Evolutionary conservation across 805 yeast species (phyloP), one percentile per base, ranked within the genome.

Genomic region (Kluyveromyces starmeri): DNA sequence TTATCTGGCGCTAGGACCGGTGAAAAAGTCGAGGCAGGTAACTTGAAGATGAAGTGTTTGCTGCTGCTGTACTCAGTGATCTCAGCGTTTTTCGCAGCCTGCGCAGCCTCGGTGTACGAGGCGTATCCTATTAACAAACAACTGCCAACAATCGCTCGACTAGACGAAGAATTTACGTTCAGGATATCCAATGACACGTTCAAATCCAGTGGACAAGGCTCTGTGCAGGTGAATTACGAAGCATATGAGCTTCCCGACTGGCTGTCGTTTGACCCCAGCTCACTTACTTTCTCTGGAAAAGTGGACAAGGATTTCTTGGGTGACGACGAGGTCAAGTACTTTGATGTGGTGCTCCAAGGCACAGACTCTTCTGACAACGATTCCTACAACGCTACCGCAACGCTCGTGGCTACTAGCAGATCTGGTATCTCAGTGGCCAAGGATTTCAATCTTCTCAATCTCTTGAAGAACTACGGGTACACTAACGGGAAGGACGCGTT

Each of bases 71-170:
- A 13, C 15, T 16, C 17, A 19, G 20, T 17, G n/a, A n/a, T 28
- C 16, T 33, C 18, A 12, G 15, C 30, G 10, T 18, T 34, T 7
- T 11, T 35, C 16, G 23, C 28, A n/a, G 20, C 23, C 12, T 37
- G 19, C 14, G 20, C 26, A 10, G 37, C 37, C 14, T 22, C 39
- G 20, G 59, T 59, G 5, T 53, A 52, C 34, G 61, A 56, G 36
- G 59, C 60, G 16, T 56, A 50, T 25, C 52, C 59, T 7, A 38
- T 53, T 3, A 60, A 70, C 43, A 75, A 76, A 52, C 98, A 89
- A 60, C 67, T 78, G 15, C 97, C 97, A 4, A 80, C 85, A 21
- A 83, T 92, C 10, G 97, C 95, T 4, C 68, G 94, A 38, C 72
- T 75, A 11, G 73, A 73, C 39, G 65, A 73, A 46, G 45, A 53